Conservation (phyloP, 441 rosid species). For the Corymbia citriodora region DNA sequence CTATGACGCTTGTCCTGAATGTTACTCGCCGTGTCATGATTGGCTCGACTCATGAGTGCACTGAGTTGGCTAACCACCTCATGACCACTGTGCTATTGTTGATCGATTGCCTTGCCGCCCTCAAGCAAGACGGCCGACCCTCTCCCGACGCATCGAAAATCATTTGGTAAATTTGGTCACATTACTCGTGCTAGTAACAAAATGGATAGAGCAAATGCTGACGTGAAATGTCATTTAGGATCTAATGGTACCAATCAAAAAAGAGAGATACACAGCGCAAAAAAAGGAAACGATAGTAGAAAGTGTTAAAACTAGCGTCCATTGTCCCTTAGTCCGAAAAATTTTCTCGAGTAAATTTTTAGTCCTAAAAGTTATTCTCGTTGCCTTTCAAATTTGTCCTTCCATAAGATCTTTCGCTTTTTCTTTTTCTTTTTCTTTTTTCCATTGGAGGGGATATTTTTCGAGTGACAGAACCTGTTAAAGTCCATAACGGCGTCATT, state of each 20-base stretch:
- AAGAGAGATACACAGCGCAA: neutral
- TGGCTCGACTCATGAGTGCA: too few species aligned
- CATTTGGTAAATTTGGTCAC: neutral
- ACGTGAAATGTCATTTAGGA: neutral
- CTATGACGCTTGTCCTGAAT: neutral
- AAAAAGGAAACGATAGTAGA: rapidly evolving
- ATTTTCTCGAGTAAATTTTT: neutral
- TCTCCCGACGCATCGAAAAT: neutral
- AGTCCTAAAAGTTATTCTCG: neutral
- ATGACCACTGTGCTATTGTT: neutral
- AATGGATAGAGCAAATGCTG: rapidly evolving
- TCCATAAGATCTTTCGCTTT: neutral
- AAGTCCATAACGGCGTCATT: neutral
- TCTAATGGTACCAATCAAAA: neutral
- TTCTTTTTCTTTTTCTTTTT: neutral
- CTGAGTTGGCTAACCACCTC: neutral
- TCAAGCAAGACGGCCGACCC: too few species aligned
- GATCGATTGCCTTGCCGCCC: neutral
- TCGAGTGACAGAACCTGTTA: neutral
- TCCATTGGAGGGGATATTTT: rapidly evolving
- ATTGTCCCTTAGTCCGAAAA: neutral
- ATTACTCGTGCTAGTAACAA: neutral
- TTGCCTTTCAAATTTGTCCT: neutral
- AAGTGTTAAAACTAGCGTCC: rapidly evolving
- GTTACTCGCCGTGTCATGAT: too few species aligned